Evolutionary conservation across 768 basidiomycete species (phyloP).

Genomic region (Agaricus sinodeliciosus): DNA sequence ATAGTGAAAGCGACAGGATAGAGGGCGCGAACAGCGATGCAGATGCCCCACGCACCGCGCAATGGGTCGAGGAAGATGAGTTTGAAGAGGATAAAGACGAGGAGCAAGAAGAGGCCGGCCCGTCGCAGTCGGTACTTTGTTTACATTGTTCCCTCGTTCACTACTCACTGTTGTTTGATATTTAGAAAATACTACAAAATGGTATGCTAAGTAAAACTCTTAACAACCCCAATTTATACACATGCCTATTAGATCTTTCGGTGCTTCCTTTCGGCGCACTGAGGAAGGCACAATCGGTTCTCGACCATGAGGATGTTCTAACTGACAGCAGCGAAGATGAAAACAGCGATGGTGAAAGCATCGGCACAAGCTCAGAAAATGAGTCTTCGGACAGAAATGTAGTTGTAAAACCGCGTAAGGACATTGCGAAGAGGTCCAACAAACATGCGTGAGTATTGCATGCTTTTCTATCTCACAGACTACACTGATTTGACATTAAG

Average conservation of each 20-base stretch:
- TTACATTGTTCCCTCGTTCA: not conserved
- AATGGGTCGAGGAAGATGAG: slow-evolving; percentile 23
- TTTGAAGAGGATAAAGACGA: slow-evolving; percentile 23
- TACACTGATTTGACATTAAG: slow-evolving; percentile 29
- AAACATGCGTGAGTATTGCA: slow-evolving; percentile 77
- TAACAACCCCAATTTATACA: not conserved
- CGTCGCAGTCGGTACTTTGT: slow-evolving; percentile 23
- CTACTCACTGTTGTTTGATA: not conserved
- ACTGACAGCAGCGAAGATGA: slow-evolving; percentile 25
- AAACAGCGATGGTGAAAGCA: slow-evolving; percentile 20
- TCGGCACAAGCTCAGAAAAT: not conserved
- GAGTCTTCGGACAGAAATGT: slow-evolving; percentile 23
- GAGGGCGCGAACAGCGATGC: not conserved
- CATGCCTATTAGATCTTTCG: slow-evolving; percentile 41
- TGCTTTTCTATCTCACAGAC: not conserved
- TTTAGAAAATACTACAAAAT: slow-evolving; percentile 21
- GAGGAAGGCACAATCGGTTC: slow-evolving; percentile 53
- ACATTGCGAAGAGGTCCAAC: slow-evolving; percentile 53
- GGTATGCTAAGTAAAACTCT: slow-evolving; percentile 13
- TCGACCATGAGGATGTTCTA: slow-evolving; percentile 34
- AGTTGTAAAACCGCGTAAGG: slow-evolving; percentile 32
- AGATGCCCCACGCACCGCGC: slow-evolving; percentile 18
- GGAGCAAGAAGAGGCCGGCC: slow-evolving; percentile 19
- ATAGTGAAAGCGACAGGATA: slow-evolving; percentile 6
- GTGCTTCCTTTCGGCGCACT: slow-evolving; percentile 58